Conservation (phyloP, 257 asterid species). For the Lantana camara region DNA sequence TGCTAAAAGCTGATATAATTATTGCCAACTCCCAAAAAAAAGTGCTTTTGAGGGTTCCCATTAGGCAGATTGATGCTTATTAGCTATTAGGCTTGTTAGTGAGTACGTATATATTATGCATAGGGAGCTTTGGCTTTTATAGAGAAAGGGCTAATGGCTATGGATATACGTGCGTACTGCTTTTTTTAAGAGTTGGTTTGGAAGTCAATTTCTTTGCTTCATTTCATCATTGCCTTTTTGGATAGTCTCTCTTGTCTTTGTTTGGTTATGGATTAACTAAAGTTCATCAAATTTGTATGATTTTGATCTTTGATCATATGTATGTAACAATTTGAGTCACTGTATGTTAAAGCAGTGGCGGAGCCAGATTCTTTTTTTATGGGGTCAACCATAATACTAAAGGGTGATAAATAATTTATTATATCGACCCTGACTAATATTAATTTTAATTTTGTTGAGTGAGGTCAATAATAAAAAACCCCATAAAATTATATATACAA, state of each 20-base stretch:
- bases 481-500: too few relatives aligned
- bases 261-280: background rate
- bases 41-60: constrained; percentile 40
- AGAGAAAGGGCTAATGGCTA: constrained; percentile 1
- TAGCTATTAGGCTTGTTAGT: background rate
- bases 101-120: constrained; percentile 5
- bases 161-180: background rate
- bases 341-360: too few relatives aligned
- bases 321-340: too few relatives aligned
- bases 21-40: constrained; percentile 20
- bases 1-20: constrained; percentile 5
- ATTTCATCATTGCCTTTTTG: background rate
- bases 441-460: too few relatives aligned
- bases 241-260: background rate
- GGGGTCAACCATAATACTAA: too few relatives aligned
- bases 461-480: too few relatives aligned
- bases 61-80: constrained; percentile 1
- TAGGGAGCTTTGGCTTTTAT: constrained; percentile 32
- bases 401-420: too few relatives aligned
- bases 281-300: too few relatives aligned
- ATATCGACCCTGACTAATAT: too few relatives aligned
- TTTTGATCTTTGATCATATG: too few relatives aligned
- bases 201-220: constrained; percentile 30
- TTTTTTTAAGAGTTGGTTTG: constrained; percentile 25
- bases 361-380: too few relatives aligned